phyloP scores from a whole-genome alignment of 805 yeast species.

The Teunomyces pallodes region DNA sequence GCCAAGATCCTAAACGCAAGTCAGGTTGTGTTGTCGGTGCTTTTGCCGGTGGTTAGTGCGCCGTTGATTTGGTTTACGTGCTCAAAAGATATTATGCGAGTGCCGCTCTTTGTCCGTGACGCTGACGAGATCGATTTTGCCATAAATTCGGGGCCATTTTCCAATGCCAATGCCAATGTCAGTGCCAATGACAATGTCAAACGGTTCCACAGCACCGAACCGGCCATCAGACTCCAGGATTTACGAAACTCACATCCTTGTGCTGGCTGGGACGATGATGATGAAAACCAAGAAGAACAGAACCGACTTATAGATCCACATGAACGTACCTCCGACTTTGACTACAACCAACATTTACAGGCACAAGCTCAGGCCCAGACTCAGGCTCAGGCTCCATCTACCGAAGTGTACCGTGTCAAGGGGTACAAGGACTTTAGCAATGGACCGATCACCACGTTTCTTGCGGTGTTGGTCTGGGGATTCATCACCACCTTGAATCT shows the following conservation, averaged over 20 bases:
- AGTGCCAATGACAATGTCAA: slow-evolving; percentile 7
- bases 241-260: slow-evolving; percentile 42
- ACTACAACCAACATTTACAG: neutral
- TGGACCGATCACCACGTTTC: slow-evolving; percentile 49
- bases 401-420: slow-evolving; percentile 21
- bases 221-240: slow-evolving; percentile 41
- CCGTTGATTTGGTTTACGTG: slow-evolving; percentile 84
- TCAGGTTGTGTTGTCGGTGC: slow-evolving; percentile 78
- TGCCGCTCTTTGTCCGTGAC: slow-evolving; percentile 35
- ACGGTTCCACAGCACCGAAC: slow-evolving; percentile 33
- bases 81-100: slow-evolving; percentile 63
- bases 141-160: neutral
- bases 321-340: neutral
- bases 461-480: slow-evolving; percentile 65
- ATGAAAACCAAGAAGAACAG: slow-evolving; percentile 19
- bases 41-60: slow-evolving; percentile 84
- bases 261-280: slow-evolving; percentile 40
- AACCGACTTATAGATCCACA: slow-evolving; percentile 13
- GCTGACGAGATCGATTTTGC: slow-evolving; percentile 24
- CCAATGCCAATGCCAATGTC: slow-evolving; percentile 4
- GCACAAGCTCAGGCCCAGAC: too few relatives aligned
- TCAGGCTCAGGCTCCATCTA: slow-evolving; percentile 11
- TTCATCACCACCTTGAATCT: slow-evolving; percentile 68
- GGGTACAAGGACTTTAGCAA: slow-evolving; percentile 68
- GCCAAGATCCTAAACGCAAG: slow-evolving; percentile 71